Base-by-base conservation (phyloP, 2,329 filamentous ascomycete genomes). In the Fusarium sp. region DNA sequence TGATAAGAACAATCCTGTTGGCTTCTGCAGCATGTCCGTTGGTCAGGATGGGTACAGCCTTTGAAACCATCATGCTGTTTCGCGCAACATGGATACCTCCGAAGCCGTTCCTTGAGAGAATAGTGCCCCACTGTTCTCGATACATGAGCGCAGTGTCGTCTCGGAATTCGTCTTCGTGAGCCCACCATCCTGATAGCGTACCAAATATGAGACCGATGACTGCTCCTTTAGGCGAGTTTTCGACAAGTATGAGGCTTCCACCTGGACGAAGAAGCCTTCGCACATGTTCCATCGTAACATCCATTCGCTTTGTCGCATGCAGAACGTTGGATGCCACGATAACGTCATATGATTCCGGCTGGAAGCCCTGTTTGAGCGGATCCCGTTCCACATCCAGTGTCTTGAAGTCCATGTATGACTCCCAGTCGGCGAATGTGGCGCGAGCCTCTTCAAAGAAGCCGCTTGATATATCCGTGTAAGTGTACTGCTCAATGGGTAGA, bases 41-140 rank as follows among this genome's bases (percentile, higher is more conserved):
- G 0, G 20, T 22, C 18, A 32, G 12, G 7, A 30, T 15, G 1
- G 32, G 20, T 3, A 61, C 43, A n/a, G 51, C 58, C n/a, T 22
- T 60, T 8, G 58, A 61, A 43, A 61, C 58, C 58, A 61, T 49
- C 58, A 61, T 61, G 22, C 58, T 61, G 5, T 61, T 61, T 6
- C 52, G 43, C 10, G 57, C 51, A 29, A 60, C 51, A 46, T 60
- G 42, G 3, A 60, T 57, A 5, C 57, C 57, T 3, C 57, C 51
- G 20, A 57, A 60, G 8, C 51, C 42, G 4, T 57, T 59, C 10
- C 57, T 46, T 3, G 51, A 60, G 3, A 60, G 30, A 4, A 60
- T 60, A 7, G 10, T 34, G 22, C 57, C 11, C 57, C 57, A 60
- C 29, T 60, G 57, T 5, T 57, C 51, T 4, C 57, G 30, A 8